Percentiles rank a stretch among this genome's conserved stretches.
Conservation (phyloP, 1,284 basidiomycete species). For the Exobasidium cylindrosporum region DNA sequence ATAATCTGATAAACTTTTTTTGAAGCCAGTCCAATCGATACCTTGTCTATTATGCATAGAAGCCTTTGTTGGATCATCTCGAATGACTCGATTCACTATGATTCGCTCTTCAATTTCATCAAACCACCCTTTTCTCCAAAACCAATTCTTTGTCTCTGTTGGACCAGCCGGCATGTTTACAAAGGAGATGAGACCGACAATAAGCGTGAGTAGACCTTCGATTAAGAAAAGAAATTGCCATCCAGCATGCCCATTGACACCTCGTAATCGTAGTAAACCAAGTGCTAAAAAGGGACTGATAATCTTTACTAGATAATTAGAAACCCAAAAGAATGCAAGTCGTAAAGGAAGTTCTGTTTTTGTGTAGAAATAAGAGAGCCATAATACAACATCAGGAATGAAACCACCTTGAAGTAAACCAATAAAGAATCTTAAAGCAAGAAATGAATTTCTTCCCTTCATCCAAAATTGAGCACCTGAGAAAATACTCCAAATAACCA, state of each 20-base stretch:
- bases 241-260: conserved; percentile 62
- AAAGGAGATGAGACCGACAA: conserved; percentile 65
- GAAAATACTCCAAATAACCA: conserved; percentile 57
- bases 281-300: conserved; percentile 66
- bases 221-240: conserved; percentile 25
- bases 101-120: conserved; percentile 13
- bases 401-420: conserved; percentile 62
- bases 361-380: conserved; percentile 53
- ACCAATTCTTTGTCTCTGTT: conserved; percentile 38
- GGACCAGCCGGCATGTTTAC: conserved; percentile 70
- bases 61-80: conserved; percentile 67
- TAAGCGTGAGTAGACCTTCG: conserved; percentile 52
- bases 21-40: conserved; percentile 10
- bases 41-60: conserved; percentile 74
- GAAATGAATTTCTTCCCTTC: conserved; percentile 15
- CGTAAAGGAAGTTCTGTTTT: conserved; percentile 62
- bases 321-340: conserved; percentile 68
- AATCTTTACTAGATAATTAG: conserved; percentile 62
- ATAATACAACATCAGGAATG: conserved; percentile 52
- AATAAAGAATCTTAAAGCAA: conserved; percentile 16
- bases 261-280: conserved; percentile 66
- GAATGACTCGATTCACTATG: conserved; percentile 61
- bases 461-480: conserved; percentile 62
- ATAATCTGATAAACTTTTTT: conserved; percentile 12
- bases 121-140: conserved; percentile 13